Base-by-base conservation (phyloP, 305 asterid genomes). In the Fraxinus albicans region DNA sequence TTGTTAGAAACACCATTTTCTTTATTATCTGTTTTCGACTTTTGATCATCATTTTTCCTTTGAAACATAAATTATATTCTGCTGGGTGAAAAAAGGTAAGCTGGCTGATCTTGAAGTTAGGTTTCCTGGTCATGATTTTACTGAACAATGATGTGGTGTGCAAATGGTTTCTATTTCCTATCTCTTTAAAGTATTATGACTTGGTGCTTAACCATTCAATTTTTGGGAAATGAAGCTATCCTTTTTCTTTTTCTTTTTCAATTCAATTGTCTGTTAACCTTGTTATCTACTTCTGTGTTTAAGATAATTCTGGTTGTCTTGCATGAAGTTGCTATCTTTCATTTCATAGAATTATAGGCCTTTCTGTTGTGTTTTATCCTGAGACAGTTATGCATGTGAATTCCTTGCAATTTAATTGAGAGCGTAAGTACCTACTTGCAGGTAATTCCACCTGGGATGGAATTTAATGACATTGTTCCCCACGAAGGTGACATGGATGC, bases 401-500 rank as follows among this genome's bases (percentile, higher is more conserved):
- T 69, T 38, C 78, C 47, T 15, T 63, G 76, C 79, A 72, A 55
- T 78, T 79, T 80, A 73, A 50, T 77, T 85, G 69, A 87, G 81
- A 82, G 79, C 82, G 21, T 9, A 79, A 81, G 44, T 87, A 86
- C 73, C 80, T 81, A 58, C 67, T 77, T 88, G 84, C 88, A 97
- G 98, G 99, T 97, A 76, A 97, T 97, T 70, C 94, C 99, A 53
- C 99, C 99, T 77, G 99, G 99, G 69, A 97, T 97, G 99, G 99
- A 97, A 88, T 97, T 97, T 86, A 91, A 97, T 91, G 98, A 95
- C 91, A 95, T 97, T 86, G 86, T 90, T 83, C 99, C 98, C 60
- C 97, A 93, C 84, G 99, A 97, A 83, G 98, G 98, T 85, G 99
- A 95, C 84, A 81, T 93, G 87, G 98, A 94, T 85, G 86, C 89